A percentile compares a stretch with the other conserved stretches of the same genome.
Conservation (phyloP, 768 basidiomycete genomes). For the Mycena indigotica region DNA sequence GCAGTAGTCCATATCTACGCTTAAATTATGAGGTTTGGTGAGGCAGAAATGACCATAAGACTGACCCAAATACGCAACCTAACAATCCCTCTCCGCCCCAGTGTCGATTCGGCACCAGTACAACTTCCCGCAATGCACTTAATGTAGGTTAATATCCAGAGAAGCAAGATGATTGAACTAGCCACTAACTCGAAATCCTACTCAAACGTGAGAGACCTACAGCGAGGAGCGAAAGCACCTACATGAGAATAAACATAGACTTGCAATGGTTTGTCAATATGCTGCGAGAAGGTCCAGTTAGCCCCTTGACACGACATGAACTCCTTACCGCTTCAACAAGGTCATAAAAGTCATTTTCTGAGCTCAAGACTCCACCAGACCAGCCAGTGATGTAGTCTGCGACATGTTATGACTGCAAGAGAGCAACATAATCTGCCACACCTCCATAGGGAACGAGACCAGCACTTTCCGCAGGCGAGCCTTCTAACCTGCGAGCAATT, state of each 20-base stretch:
- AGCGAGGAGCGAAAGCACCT: slow-evolving; percentile 59
- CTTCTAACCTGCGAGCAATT: slow-evolving; percentile 58
- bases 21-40: background rate
- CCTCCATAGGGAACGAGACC: slow-evolving; percentile 90
- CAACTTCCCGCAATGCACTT: slow-evolving; percentile 90
- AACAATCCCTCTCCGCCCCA: slow-evolving; percentile 97
- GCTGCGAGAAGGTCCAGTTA: slow-evolving; percentile 46
- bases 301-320: background rate
- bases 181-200: slow-evolving; percentile 21
- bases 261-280: slow-evolving; percentile 89
- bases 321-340: slow-evolving; percentile 85
- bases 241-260: slow-evolving; percentile 95
- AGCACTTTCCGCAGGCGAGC: slow-evolving; percentile 93
- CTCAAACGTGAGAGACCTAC: slow-evolving; percentile 1
- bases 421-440: background rate
- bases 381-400: slow-evolving; percentile 82
- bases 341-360: slow-evolving; percentile 96
- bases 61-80: slow-evolving; percentile 94
- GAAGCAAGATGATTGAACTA: slow-evolving; percentile 2
- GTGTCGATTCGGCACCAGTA: slow-evolving; percentile 92
- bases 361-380: slow-evolving; percentile 88
- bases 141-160: slow-evolving; percentile 13
- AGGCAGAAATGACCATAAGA: slow-evolving; percentile 16
- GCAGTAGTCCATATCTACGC: slow-evolving; percentile 82
- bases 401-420: slow-evolving; percentile 21